Base-by-base conservation (phyloP, 2,329 filamentous ascomycete genomes). In the Penicillium sp. region DNA sequence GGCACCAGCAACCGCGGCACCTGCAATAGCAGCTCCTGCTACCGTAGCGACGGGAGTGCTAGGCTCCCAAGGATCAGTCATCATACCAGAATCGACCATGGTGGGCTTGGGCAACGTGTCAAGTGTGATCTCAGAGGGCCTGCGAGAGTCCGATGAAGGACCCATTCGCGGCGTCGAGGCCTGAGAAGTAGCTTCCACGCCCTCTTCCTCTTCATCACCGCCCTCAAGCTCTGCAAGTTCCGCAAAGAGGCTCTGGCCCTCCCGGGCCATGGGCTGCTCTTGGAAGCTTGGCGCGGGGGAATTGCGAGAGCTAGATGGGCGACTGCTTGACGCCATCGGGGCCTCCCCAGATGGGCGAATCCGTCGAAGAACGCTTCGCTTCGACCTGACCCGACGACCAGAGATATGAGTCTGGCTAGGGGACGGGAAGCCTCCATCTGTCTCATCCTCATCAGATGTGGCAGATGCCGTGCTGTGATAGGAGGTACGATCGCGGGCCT, bases 391-490 rank as follows among this genome's bases (percentile, higher is more conserved):
- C 55, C 90, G 89, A 75, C 91, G 89, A 62, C 88, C 88, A 56
- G 85, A 81, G 50, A 89, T 85, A 14, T 88, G 83, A 82, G 78
- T 57, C 87, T 84, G 33, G 86, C 79, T 59, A 82, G 90, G 14
- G 88, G 95, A 70, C 82, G 86, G 9, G 89, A 92, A 69, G 82
- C 85, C 27, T 85, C 75, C 60, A 58, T 87, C 86, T 55, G 87
- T 84, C 56, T 89, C 87, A 53, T 96, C 92, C 61, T 85, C 92
- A 3, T 84, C 89, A 31, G 92, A 96, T 1, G 90, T 94, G 1
- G 51, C 51, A 35, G 93, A 97, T 4, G 92, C 92, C 10, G 92
- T 96, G 77, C 92, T 97, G 69, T 91, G 83, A 76, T 90, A 91
- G 0, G 92, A 94, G 60, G 83, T 80, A 19, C 88, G 84, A 66